Percentiles rank a stretch among this genome's conserved stretches.
Conservation (phyloP, 345 rosid genomes). For the Garcia nutans region DNA sequence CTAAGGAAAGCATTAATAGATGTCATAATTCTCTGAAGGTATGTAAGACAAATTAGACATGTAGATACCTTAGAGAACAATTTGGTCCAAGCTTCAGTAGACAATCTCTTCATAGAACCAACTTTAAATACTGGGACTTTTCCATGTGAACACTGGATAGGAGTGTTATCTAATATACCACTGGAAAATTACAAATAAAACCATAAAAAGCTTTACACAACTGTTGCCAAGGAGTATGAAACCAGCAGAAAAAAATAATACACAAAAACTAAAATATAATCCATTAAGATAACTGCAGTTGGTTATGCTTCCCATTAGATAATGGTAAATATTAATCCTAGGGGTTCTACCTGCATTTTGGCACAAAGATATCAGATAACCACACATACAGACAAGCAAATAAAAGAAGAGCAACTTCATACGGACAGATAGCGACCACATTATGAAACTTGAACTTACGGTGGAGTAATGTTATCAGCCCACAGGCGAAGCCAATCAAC, state of each 20-base stretch:
- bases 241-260: background rate
- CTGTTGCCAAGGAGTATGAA: background rate
- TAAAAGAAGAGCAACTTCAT: background rate
- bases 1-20: background rate
- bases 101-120: slow-evolving; percentile 72
- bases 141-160: slow-evolving; percentile 78
- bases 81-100: slow-evolving; percentile 71
- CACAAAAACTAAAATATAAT: background rate
- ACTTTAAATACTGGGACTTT: slow-evolving; percentile 72
- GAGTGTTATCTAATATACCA: slow-evolving; percentile 68
- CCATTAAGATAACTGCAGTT: background rate
- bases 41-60: slow-evolving; percentile 2
- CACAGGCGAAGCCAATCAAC: slow-evolving; percentile 93
- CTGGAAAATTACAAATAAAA: slow-evolving; percentile 13
- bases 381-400: slow-evolving; percentile 11
- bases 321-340: slow-evolving; percentile 6
- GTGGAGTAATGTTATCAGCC: slow-evolving; percentile 70
- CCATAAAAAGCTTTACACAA: slow-evolving; percentile 3
- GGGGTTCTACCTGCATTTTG: background rate
- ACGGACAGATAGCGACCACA: background rate
- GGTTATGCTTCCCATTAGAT: background rate
- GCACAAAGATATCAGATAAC: background rate
- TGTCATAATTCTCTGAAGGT: background rate
- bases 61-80: slow-evolving; percentile 66
- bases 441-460: slow-evolving; percentile 50